Evolutionary conservation across 179 eudicot species (phyloP).

Genomic region (Carnegiea gigantea): DNA sequence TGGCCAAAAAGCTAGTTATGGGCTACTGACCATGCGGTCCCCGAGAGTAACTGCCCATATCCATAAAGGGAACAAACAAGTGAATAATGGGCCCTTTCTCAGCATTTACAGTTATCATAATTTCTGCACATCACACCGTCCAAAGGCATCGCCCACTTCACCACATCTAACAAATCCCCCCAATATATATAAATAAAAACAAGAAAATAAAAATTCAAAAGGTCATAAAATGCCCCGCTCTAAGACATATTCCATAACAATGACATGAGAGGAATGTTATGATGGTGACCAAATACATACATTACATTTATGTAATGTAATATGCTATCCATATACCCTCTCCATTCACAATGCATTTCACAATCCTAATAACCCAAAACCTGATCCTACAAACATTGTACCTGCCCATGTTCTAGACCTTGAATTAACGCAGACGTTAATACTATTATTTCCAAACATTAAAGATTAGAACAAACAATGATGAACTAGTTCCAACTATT

Average conservation of each 20-base stretch:
- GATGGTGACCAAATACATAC: constrained; percentile 15
- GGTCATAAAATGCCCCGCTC: neutral
- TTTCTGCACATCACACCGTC: neutral
- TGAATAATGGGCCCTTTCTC: constrained; percentile 18
- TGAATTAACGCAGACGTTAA: too few species aligned
- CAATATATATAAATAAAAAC: neutral
- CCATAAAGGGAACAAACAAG: constrained; percentile 6
- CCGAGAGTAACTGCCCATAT: neutral
- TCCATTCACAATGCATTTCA: neutral
- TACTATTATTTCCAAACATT: neutral
- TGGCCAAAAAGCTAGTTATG: constrained; percentile 13
- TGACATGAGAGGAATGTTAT: constrained; percentile 8
- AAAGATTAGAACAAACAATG: neutral
- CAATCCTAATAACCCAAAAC: neutral
- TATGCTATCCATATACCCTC: neutral
- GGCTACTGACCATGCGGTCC: constrained; percentile 17
- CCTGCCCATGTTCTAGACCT: neutral
- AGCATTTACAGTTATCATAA: neutral
- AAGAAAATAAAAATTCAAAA: neutral
- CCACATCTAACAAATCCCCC: neutral
- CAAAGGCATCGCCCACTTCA: neutral
- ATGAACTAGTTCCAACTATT: too few species aligned
- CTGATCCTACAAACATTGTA: neutral
- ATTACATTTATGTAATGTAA: neutral
- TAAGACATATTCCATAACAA: neutral